Percentiles rank a stretch among this genome's conserved stretches.
phyloP scores from a whole-genome alignment of 352 stramenopile species.

The Globisporangium irregulare region DNA sequence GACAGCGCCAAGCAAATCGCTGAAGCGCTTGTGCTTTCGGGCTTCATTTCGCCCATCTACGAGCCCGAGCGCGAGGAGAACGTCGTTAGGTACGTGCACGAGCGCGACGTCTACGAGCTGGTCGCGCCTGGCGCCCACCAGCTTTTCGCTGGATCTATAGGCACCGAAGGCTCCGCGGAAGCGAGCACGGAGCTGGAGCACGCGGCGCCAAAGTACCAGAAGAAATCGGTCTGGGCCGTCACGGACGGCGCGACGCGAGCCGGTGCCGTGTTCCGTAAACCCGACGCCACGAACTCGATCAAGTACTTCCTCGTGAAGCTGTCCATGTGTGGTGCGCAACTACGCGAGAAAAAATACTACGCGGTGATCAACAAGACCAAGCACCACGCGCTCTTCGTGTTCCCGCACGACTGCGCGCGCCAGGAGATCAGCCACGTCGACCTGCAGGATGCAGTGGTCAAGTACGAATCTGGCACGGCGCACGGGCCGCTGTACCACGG shows the following conservation, averaged over 20 bases:
- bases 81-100: conserved; percentile 24
- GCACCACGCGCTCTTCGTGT: conserved; percentile 19
- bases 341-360: conserved; percentile 13
- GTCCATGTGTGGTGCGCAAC: conserved; percentile 3
- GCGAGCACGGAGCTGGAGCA: not conserved
- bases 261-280: conserved; percentile 23
- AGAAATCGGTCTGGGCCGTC: conserved; percentile 36
- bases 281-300: not conserved
- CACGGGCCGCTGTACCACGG: conserved; percentile 11
- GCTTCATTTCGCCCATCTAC: conserved; percentile 29
- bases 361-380: conserved; percentile 23
- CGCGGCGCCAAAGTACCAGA: conserved; percentile 4
- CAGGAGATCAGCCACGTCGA: conserved; percentile 15
- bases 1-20: conserved; percentile 26
- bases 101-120: conserved; percentile 45
- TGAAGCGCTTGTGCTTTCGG: conserved; percentile 29
- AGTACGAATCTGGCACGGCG: conserved; percentile 15
- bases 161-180: not conserved
- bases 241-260: conserved; percentile 31
- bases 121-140: conserved; percentile 33
- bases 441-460: conserved; percentile 14
- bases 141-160: not conserved
- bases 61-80: conserved; percentile 19
- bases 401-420: conserved; percentile 16
- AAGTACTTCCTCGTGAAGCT: not conserved